These are phyloP conservation scores for Waltergamsia citrina DNA, from an alignment of 2,329 filamentous ascomycete species.

Conservation along the genomic window DNA sequence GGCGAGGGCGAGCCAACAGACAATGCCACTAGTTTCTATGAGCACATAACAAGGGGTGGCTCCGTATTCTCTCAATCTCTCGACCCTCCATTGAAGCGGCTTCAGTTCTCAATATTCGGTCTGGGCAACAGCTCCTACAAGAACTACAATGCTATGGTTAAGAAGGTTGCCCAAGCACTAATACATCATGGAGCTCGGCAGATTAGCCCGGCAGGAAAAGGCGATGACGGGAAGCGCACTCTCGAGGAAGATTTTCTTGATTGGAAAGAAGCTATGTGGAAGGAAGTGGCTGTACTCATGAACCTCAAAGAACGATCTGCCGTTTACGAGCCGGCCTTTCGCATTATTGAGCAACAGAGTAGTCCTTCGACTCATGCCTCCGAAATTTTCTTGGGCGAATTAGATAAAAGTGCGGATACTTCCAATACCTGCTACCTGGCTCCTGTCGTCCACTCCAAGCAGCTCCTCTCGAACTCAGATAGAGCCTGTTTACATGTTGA, in stretches of 20 bases:
- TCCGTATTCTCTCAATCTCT: background rate
- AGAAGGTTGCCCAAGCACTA: slow-evolving; percentile 12
- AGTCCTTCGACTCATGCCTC: slow-evolving; percentile 7
- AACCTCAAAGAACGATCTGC: slow-evolving; percentile 12
- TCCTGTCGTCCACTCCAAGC: slow-evolving; percentile 61
- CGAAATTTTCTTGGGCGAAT: slow-evolving; percentile 6
- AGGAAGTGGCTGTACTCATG: slow-evolving; percentile 9
- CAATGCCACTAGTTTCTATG: slow-evolving; percentile 16
- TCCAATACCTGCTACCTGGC: slow-evolving; percentile 77
- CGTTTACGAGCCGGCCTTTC: slow-evolving; percentile 11
- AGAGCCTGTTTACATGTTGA: slow-evolving; percentile 24
- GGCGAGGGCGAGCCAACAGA: slow-evolving; percentile 26
- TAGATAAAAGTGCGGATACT: slow-evolving; percentile 1
- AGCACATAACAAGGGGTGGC: slow-evolving; percentile 10
- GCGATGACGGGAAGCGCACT: slow-evolving; percentile 15
- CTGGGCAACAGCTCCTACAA: slow-evolving; percentile 24
- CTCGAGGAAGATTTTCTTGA: slow-evolving; percentile 20
- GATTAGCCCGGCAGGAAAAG: slow-evolving; percentile 12
- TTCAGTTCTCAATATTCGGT: slow-evolving; percentile 19
- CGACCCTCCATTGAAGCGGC: slow-evolving; percentile 5
- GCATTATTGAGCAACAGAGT: slow-evolving; percentile 10
- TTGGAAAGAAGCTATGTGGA: slow-evolving; percentile 18
- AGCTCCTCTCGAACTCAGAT: slow-evolving; percentile 12
- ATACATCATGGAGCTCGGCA: slow-evolving; percentile 12
- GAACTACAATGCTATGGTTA: slow-evolving; percentile 20